A percentile compares a stretch with the other conserved stretches of the same genome.
phyloP scores from a whole-genome alignment of 2,329 filamentous ascomycete species.

The Penicillium sp. region DNA sequence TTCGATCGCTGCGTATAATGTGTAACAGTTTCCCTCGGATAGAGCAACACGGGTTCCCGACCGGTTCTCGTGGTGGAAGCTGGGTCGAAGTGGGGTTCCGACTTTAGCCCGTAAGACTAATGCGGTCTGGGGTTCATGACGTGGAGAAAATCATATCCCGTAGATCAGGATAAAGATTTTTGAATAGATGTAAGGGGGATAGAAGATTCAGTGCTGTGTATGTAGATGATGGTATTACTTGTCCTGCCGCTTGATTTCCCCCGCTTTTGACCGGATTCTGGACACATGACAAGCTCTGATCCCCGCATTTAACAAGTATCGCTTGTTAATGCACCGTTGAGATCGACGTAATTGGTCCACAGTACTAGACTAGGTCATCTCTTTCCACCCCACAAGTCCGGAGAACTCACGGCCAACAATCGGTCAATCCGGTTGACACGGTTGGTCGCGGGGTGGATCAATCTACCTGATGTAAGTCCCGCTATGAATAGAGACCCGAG shows the following conservation, averaged over 20 bases:
- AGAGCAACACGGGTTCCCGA: conserved; percentile 11
- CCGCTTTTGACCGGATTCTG: not conserved
- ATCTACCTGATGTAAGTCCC: not conserved
- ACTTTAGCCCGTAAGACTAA: conserved; percentile 23
- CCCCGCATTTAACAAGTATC: not conserved
- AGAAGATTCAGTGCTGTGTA: too few relatives aligned
- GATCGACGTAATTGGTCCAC: conserved; percentile 12
- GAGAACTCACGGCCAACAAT: not conserved
- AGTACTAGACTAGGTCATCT: not conserved
- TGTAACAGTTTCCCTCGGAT: conserved; percentile 15
- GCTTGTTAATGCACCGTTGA: conserved; percentile 2
- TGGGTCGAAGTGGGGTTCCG: conserved; percentile 16
- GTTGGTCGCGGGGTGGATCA: not conserved
- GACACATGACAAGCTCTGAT: not conserved
- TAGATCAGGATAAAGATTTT: not conserved
- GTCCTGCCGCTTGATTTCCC: not conserved
- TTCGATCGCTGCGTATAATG: too few relatives aligned
- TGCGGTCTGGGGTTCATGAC: conserved; percentile 9
- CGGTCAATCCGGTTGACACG: conserved; percentile 1
- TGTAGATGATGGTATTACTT: not conserved
- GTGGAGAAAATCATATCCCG: conserved; percentile 5
- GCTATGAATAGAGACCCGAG: not conserved
- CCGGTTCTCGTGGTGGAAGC: conserved; percentile 20
- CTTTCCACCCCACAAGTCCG: not conserved
- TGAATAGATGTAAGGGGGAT: too few relatives aligned